phyloP scores from a whole-genome alignment of 2,329 filamentous ascomycete genomes.

The Cordyceps tenuipes region DNA sequence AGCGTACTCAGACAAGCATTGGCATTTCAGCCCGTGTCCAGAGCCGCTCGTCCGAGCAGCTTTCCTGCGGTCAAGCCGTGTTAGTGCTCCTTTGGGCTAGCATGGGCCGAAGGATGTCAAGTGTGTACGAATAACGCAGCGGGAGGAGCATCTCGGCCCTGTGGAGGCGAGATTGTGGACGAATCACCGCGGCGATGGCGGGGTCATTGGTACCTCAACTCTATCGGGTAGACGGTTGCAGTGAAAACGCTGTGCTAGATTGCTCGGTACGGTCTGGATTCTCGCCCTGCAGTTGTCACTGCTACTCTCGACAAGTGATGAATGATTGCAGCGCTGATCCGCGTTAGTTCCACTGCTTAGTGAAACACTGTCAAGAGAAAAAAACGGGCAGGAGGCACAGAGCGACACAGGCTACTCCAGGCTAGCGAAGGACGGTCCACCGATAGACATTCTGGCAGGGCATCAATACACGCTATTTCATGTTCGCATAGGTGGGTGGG shows the following conservation, averaged over 20 bases:
- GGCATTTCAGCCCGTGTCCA: slow-evolving; percentile 1
- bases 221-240: slow-evolving; percentile 6
- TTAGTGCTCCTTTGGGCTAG: slow-evolving; percentile 11
- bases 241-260: background rate
- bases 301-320: background rate
- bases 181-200: slow-evolving; percentile 1
- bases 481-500: background rate
- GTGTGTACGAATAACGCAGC: too few relatives aligned
- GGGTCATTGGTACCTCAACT: slow-evolving; percentile 2
- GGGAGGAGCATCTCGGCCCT: background rate
- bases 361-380: background rate
- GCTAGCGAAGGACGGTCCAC: background rate
- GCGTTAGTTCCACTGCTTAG: background rate
- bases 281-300: background rate
- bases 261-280: slow-evolving; percentile 1
- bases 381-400: background rate
- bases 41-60: background rate
- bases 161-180: background rate
- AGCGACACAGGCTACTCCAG: slow-evolving; percentile 1
- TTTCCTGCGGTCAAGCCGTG: slow-evolving; percentile 5
- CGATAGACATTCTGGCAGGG: background rate
- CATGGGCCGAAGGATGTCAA: slow-evolving; percentile 1
- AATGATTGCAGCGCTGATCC: slow-evolving; percentile 6
- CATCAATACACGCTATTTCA: background rate
- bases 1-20: background rate